These are phyloP conservation scores for Geoglossum glabrum DNA, from an alignment of 495 filamentous ascomycete species.

Conservation along the genomic window DNA sequence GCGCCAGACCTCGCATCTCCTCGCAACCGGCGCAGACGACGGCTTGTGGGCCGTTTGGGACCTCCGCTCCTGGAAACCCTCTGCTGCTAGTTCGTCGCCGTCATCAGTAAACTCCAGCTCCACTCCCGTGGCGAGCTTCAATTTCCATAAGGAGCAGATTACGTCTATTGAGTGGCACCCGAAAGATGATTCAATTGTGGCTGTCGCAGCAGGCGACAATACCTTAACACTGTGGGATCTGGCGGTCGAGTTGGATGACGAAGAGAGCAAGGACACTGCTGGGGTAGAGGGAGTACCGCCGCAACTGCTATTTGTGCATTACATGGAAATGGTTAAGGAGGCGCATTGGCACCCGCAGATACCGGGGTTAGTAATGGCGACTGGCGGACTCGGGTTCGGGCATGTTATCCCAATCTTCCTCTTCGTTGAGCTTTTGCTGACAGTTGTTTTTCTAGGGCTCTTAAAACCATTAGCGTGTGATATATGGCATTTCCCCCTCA, in stretches of 20 bases:
- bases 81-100: constrained; percentile 20
- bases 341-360: constrained; percentile 95
- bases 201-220: constrained; percentile 80
- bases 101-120: constrained; percentile 26
- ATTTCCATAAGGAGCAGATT: constrained; percentile 88
- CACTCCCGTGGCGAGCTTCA: constrained; percentile 67
- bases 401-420: constrained; percentile 16
- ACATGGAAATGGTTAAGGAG: constrained; percentile 85
- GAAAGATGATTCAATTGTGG: constrained; percentile 82
- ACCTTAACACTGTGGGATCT: constrained; percentile 94
- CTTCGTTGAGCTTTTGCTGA: background rate
- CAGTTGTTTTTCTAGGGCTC: background rate
- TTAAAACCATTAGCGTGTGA: constrained; percentile 8
- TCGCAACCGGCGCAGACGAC: constrained; percentile 86
- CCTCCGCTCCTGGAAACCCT: constrained; percentile 75
- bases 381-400: constrained; percentile 70
- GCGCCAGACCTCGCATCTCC: constrained; percentile 60
- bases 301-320: constrained; percentile 89
- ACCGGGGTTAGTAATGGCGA: constrained; percentile 75
- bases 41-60: constrained; percentile 95
- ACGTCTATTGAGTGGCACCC: constrained; percentile 97
- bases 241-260: constrained; percentile 87
- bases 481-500: background rate
- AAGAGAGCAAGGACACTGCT: constrained; percentile 77
- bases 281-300: constrained; percentile 80